Percentiles rank a stretch among this genome's conserved stretches.
These are phyloP conservation scores for Amyloporia xantha DNA, from an alignment of 768 basidiomycete genomes.

Conservation along the genomic window DNA sequence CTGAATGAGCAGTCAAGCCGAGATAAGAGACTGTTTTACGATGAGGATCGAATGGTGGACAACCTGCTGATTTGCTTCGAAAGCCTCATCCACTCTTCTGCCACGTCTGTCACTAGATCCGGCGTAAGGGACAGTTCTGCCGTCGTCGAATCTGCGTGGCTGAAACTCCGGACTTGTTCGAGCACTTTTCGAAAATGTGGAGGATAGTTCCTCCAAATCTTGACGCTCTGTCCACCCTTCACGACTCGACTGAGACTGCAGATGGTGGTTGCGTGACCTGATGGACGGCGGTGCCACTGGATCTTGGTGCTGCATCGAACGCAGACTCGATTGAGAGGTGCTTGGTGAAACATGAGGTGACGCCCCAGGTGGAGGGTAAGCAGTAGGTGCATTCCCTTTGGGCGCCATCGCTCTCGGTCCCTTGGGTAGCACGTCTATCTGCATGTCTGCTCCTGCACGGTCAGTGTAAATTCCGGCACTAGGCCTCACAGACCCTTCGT, in stretches of 20 bases:
- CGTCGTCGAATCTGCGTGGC: background rate
- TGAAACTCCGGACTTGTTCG: background rate
- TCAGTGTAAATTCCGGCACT: conserved; percentile 28
- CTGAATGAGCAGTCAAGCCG: background rate
- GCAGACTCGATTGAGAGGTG: background rate
- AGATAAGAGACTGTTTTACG: background rate
- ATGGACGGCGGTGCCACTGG: background rate
- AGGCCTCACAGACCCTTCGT: conserved; percentile 5
- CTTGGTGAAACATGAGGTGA: background rate
- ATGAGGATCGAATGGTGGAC: background rate
- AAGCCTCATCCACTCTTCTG: background rate
- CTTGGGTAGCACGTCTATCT: conserved; percentile 20
- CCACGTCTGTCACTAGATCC: background rate
- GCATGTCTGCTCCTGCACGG: conserved; percentile 13
- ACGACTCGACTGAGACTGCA: background rate
- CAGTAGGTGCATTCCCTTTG: conserved; percentile 2
- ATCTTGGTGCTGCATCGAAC: background rate
- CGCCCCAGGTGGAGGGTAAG: background rate
- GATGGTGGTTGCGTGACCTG: background rate
- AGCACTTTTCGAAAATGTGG: background rate
- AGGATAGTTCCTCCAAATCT: background rate
- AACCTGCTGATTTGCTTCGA: conserved; percentile 1
- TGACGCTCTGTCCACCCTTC: conserved; percentile 1
- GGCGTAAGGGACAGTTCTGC: background rate
- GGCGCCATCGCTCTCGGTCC: conserved; percentile 28